These are phyloP conservation scores for Choricystis sp. DNA, from an alignment of 139 green algal species.

Conservation along the genomic window DNA sequence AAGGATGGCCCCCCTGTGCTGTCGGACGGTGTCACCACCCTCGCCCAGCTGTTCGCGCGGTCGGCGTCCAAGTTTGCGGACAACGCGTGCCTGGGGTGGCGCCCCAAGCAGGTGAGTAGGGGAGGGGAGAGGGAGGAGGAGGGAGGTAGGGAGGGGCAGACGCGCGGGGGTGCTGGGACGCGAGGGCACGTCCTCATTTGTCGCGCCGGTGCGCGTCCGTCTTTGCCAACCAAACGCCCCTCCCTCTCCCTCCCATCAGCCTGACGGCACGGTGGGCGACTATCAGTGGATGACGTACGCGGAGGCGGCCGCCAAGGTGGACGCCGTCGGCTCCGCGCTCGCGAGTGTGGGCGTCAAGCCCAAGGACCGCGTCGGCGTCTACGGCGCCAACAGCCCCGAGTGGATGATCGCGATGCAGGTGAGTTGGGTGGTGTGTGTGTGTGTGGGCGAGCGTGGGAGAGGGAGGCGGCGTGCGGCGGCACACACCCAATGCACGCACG, in stretches of 20 bases:
- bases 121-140: not conserved
- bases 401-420: slow-evolving; percentile 87
- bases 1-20: slow-evolving; percentile 42
- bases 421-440: slow-evolving; percentile 6
- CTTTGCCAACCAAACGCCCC: too few relatives aligned
- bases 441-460: slow-evolving; percentile 1
- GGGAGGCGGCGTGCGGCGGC: not conserved
- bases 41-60: slow-evolving; percentile 57
- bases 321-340: slow-evolving; percentile 17
- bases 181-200: not conserved
- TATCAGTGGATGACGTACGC: slow-evolving; percentile 38
- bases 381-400: slow-evolving; percentile 64
- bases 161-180: not conserved
- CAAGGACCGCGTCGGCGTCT: slow-evolving; percentile 38
- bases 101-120: slow-evolving; percentile 2
- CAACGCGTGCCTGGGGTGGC: slow-evolving; percentile 21
- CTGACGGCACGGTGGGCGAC: slow-evolving; percentile 13
- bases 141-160: not conserved
- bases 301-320: slow-evolving; percentile 2
- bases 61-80: slow-evolving; percentile 27
- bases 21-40: slow-evolving; percentile 29
- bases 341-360: slow-evolving; percentile 15
- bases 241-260: too few relatives aligned
- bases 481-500: too few relatives aligned
- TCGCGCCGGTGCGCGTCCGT: not conserved